These are phyloP conservation scores for Lodderomyces parapsilosis DNA, from an alignment of 1,139 yeast genomes.

Conservation along the genomic window DNA sequence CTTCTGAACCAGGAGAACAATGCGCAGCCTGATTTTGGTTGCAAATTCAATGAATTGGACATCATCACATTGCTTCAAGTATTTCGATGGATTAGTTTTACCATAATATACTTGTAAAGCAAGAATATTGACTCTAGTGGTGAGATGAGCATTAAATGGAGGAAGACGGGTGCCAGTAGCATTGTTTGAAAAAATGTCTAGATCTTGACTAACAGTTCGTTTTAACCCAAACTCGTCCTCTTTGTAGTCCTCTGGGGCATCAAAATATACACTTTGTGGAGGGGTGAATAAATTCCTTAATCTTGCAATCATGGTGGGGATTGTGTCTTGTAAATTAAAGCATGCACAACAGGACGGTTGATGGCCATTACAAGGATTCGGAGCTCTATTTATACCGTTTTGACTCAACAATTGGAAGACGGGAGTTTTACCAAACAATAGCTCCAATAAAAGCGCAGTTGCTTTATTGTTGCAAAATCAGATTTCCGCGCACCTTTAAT, in stretches of 20 bases:
- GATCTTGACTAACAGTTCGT: not conserved
- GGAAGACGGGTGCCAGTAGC: not conserved
- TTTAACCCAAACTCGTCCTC: not conserved
- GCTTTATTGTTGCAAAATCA: no score
- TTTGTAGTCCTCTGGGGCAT: not conserved
- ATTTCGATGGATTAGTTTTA: not conserved
- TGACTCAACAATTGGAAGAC: no score
- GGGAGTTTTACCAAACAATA: no score
- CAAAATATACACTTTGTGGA: not conserved
- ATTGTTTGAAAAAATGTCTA: not conserved
- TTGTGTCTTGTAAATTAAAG: not conserved
- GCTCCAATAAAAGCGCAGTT: no score
- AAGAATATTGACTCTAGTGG: conserved; percentile 2
- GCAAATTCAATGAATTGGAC: conserved; percentile 1
- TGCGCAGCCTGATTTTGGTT: not conserved
- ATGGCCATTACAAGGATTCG: no score
- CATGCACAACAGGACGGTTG: not conserved
- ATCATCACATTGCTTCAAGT: not conserved
- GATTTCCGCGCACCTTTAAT: no score
- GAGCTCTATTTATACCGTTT: no score
- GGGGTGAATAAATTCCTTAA: not conserved
- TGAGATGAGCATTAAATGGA: not conserved
- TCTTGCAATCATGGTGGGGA: not conserved
- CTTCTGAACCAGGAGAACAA: not conserved
- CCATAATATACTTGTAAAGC: conserved; percentile 1